Evolutionary conservation across 768 basidiomycete species (phyloP), one percentile per base, ranked within the genome.

Genomic region (Suillus paluster): DNA sequence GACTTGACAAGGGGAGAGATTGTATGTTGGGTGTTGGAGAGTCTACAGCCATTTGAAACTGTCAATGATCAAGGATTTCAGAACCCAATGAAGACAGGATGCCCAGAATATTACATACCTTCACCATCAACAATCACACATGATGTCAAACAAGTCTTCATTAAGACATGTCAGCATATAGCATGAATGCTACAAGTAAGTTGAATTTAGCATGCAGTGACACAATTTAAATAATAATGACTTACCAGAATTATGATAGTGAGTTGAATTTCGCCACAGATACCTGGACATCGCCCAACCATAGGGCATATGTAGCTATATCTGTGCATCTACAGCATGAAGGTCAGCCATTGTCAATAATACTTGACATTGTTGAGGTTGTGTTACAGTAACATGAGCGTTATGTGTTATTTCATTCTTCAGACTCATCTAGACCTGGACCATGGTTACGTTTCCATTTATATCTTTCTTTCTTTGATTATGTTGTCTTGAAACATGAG

Each of bases 361-460:
- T 77, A 0, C 66, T 82, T 0, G 79, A 81, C 49, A 52, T 82
- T 5, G 66, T 79, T n/a, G n/a, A n/a, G n/a, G n/a, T n/a, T n/a
- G n/a, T n/a, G n/a, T n/a, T n/a, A n/a, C n/a, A n/a, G n/a, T n/a
- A n/a, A n/a, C n/a, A n/a, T n/a, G n/a, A n/a, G n/a, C n/a, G n/a
- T n/a, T n/a, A n/a, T n/a, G n/a, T n/a, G n/a, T n/a, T n/a, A n/a
- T n/a, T n/a, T n/a, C n/a, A n/a, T n/a, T n/a, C n/a, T n/a, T n/a
- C n/a, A n/a, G n/a, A n/a, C n/a, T n/a, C n/a, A n/a, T n/a, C n/a
- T n/a, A n/a, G n/a, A n/a, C n/a, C n/a, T n/a, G n/a, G n/a, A n/a
- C n/a, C n/a, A n/a, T n/a, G n/a, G n/a, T n/a, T n/a, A n/a, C n/a
- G n/a, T n/a, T n/a, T n/a, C n/a, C n/a, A n/a, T n/a, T n/a, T n/a